Conservation (phyloP, 164 flowering plant genomes). For the Stephania yunnanensis region DNA sequence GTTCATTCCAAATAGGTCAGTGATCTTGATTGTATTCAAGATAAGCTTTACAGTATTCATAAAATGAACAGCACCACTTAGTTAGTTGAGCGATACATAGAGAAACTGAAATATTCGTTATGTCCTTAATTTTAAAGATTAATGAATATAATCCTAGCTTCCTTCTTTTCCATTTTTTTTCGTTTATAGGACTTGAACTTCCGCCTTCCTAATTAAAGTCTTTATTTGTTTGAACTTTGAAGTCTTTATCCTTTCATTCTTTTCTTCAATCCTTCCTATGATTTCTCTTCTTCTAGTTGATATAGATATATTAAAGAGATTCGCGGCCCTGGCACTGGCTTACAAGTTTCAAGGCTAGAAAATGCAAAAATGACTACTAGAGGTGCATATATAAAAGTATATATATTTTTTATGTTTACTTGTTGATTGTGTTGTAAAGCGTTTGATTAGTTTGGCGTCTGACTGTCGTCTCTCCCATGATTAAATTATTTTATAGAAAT, state of each 20-base stretch:
- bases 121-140: no score
- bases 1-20: no score
- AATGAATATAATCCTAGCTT: no score
- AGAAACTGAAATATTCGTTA: no score
- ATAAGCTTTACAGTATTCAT: no score
- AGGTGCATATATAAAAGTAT: constrained; percentile 31
- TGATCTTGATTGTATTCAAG: no score
- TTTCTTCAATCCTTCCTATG: background rate
- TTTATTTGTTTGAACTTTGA: no score
- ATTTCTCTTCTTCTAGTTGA: background rate
- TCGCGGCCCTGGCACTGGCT: constrained; percentile 78
- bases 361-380: constrained; percentile 42
- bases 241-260: no score
- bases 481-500: background rate
- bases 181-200: no score
- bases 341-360: constrained; percentile 89
- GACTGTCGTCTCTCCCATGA: background rate
- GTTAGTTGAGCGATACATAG: background rate
- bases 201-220: no score
- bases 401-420: background rate
- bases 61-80: background rate
- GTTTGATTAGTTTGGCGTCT: background rate
- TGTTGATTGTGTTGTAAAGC: background rate
- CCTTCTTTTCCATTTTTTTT: no score
- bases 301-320: constrained; percentile 80